phyloP scores from a whole-genome alignment of 768 basidiomycete species.

The Phanerochaete sordida region DNA sequence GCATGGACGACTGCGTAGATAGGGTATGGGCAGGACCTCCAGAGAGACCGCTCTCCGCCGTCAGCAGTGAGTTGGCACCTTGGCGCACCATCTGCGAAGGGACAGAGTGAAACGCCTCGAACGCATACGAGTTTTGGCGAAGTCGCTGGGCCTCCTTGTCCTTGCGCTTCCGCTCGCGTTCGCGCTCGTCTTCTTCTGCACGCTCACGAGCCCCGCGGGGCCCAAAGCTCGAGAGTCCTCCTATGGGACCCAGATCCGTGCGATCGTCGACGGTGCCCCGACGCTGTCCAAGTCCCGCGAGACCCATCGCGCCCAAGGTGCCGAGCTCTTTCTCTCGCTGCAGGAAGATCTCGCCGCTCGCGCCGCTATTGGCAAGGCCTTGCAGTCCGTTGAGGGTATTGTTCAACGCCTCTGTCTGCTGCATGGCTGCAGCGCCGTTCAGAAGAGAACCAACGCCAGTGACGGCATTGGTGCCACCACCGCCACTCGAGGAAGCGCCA shows the following conservation, averaged over 20 bases:
- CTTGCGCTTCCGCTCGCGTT: constrained; percentile 49
- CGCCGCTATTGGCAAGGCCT: constrained; percentile 11
- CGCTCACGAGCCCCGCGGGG: constrained; percentile 60
- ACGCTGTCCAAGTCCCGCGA: constrained; percentile 11
- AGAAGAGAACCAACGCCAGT: constrained; percentile 13
- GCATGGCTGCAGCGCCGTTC: constrained; percentile 12
- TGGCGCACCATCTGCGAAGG: constrained; percentile 35
- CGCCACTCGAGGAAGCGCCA: background rate
- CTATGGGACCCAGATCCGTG: constrained; percentile 39
- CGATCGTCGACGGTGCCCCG: constrained; percentile 38
- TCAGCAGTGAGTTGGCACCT: constrained; percentile 28
- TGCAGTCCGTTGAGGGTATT: constrained; percentile 14
- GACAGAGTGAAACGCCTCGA: constrained; percentile 78
- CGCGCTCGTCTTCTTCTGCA: constrained; percentile 51
- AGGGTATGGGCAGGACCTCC: constrained; percentile 1
- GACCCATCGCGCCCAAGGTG: constrained; percentile 16
- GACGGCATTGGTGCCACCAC: background rate
- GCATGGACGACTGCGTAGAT: constrained; percentile 16
- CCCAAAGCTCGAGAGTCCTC: constrained; percentile 28
- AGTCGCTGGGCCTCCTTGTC: constrained; percentile 49
- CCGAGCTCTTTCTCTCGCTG: constrained; percentile 19
- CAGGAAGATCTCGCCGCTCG: constrained; percentile 13
- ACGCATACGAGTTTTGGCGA: constrained; percentile 46
- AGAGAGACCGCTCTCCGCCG: constrained; percentile 24
- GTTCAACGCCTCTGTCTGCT: constrained; percentile 11